These are phyloP conservation scores for Calendula officinalis DNA, from an alignment of 129 eudicot species.

Conservation along the genomic window DNA sequence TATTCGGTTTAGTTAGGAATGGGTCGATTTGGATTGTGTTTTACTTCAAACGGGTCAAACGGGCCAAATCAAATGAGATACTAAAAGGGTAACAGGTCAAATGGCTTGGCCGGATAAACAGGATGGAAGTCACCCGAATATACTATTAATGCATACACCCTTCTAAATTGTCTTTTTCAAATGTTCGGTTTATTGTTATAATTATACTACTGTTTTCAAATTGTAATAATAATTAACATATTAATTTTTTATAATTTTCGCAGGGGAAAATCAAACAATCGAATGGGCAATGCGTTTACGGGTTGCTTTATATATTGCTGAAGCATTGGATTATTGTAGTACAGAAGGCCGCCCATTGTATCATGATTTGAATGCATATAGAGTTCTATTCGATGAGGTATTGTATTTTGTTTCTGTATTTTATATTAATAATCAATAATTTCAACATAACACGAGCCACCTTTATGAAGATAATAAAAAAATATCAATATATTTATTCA, in stretches of 20 bases:
- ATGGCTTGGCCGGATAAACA: neutral
- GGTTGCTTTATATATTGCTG: conserved; percentile 84
- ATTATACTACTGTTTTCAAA: neutral
- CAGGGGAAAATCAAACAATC: conserved; percentile 98
- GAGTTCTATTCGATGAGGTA: conserved; percentile 98
- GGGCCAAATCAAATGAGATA: neutral
- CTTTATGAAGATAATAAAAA: conserved; percentile 5
- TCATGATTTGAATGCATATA: conserved; percentile 92
- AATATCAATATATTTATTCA: neutral
- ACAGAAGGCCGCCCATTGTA: conserved; percentile 80
- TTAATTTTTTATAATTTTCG: neutral
- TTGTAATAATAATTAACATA: neutral
- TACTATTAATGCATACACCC: neutral
- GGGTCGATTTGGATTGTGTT: neutral
- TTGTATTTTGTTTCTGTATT: neutral
- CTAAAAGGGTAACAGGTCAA: neutral
- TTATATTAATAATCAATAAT: neutral
- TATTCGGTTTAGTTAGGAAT: neutral
- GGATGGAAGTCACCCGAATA: neutral
- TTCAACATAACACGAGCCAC: neutral
- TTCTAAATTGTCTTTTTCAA: neutral
- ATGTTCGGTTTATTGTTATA: neutral
- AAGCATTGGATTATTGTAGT: conserved; percentile 79
- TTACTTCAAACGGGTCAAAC: conserved; percentile 2
- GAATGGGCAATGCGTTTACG: conserved; percentile 96